Evolutionary conservation across 371 early-diverging fungal species (phyloP).

Genomic region (Basidiobolus meristosporus): DNA sequence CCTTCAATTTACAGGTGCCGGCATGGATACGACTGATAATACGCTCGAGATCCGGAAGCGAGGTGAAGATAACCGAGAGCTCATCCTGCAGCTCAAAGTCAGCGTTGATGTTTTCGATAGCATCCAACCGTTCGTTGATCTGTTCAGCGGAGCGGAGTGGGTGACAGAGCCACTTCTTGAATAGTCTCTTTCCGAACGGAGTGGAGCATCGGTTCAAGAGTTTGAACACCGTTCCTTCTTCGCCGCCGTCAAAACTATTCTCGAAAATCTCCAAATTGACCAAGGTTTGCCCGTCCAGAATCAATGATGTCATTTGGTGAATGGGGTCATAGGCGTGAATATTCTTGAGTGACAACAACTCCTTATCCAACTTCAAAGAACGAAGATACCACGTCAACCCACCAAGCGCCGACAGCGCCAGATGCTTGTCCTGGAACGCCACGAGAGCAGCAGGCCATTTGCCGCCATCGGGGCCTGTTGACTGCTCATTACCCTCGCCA

Average conservation of each 20-base stretch:
- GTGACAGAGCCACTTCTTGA: conserved; percentile 85
- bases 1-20: conserved; percentile 53
- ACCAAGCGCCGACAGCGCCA: conserved; percentile 51
- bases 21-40: conserved; percentile 80
- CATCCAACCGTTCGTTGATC: conserved; percentile 78
- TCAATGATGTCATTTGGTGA: conserved; percentile 32
- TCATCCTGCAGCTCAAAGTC: conserved; percentile 23
- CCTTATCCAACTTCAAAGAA: conserved; percentile 62
- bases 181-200: conserved; percentile 76
- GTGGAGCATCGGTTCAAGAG: conserved; percentile 72
- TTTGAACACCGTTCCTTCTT: conserved; percentile 70
- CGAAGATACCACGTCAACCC: conserved; percentile 36
- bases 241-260: conserved; percentile 56
- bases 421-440: conserved; percentile 7
- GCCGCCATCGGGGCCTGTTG: conserved; percentile 10
- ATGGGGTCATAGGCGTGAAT: conserved; percentile 65
- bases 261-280: conserved; percentile 87
- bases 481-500: conserved; percentile 41
- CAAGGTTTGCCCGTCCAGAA: conserved; percentile 89
- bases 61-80: conserved; percentile 9
- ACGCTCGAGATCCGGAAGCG: conserved; percentile 86
- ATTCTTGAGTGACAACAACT: conserved; percentile 67
- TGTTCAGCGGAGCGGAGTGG: conserved; percentile 51
- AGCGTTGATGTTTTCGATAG: conserved; percentile 60
- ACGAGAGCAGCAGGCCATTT: conserved; percentile 18